Evolutionary conservation across 2,329 filamentous ascomycete genomes (phyloP).

Genomic region (Paraconiothyrium sp.): DNA sequence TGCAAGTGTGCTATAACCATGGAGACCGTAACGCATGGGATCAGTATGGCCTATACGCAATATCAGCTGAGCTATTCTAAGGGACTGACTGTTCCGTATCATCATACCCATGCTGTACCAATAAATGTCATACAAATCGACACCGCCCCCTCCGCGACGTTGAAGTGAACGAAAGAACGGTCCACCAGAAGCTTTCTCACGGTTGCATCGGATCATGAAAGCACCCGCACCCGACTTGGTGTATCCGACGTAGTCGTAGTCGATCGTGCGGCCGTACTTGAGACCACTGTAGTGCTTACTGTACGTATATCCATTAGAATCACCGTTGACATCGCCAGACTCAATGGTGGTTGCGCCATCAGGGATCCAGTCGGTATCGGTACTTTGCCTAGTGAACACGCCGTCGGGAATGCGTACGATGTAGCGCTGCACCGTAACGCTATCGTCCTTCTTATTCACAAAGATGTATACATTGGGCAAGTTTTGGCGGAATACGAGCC

Average conservation of each 20-base stretch:
- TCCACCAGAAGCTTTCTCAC: constrained; percentile 53
- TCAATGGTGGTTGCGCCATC: constrained; percentile 27
- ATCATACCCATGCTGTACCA: constrained; percentile 54
- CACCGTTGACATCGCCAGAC: constrained; percentile 31
- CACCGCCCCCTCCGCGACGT: constrained; percentile 47
- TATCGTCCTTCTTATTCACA: constrained; percentile 54
- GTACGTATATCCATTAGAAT: constrained; percentile 43
- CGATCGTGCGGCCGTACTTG: constrained; percentile 50
- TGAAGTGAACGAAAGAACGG: constrained; percentile 52
- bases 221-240: constrained; percentile 49
- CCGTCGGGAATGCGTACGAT: constrained; percentile 40
- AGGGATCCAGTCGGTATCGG: constrained; percentile 46
- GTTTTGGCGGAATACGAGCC: constrained; percentile 67
- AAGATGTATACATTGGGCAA: constrained; percentile 64
- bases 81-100: not conserved
- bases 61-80: not conserved
- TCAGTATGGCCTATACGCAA: constrained; percentile 46
- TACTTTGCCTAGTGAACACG: constrained; percentile 41
- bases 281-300: constrained; percentile 54
- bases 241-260: constrained; percentile 53
- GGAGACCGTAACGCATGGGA: constrained; percentile 53
- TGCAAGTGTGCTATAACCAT: constrained; percentile 51
- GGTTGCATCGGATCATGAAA: constrained; percentile 53
- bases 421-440: constrained; percentile 52
- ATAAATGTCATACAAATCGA: constrained; percentile 57